Base-by-base conservation (phyloP, 2,329 filamentous ascomycete genomes). In the Daldinia sp. region DNA sequence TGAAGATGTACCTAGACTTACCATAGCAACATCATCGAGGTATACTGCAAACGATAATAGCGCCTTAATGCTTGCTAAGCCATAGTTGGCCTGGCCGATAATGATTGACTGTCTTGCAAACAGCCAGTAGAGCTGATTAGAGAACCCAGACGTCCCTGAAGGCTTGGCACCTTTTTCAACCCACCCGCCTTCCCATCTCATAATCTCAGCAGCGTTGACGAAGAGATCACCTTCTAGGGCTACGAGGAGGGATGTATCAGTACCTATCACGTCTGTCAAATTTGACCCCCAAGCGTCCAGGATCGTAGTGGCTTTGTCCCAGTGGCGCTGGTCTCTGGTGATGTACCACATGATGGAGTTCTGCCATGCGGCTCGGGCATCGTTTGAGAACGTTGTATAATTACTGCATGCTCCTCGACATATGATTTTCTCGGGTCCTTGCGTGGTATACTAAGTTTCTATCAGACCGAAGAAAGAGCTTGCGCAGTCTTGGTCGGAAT, bases 301-400 rank as follows among this genome's bases (percentile, higher is more conserved):
- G 46, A 82, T 82, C 1, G 70, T 74, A 2, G 81, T 78, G 3
- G 74, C 73, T 0, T 63, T 65, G 9, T 78, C 70, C 78, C 77
- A 81, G 55, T 82, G 79, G 3, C 65, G 71, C 28, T 79, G 69
- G 58, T 80, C 74, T 6, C 73, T 72, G 0, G 81, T 82, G 61
- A 83, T 81, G 55, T 82, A 82, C 81, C 80, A 82, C 80, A 82
- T 81, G 7, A 82, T 70, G 4, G 81, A 76, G 51, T 82, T 81
- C 59, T 82, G 81, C 65, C 76, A 82, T 1, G 80, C 80, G 0
- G 80, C 81, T 18, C 81, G 75, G 4, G 72, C 75, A 65, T 82
- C 81, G 3, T 74, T 67, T 10, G 78, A 74, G 63, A 82, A 82
- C 1, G 73, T 71, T 2, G 74, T 78, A 48, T 81, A 81, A 55